phyloP scores from a whole-genome alignment of 2,329 filamentous ascomycete genomes.

The Ploettnerulaceae sp. region DNA sequence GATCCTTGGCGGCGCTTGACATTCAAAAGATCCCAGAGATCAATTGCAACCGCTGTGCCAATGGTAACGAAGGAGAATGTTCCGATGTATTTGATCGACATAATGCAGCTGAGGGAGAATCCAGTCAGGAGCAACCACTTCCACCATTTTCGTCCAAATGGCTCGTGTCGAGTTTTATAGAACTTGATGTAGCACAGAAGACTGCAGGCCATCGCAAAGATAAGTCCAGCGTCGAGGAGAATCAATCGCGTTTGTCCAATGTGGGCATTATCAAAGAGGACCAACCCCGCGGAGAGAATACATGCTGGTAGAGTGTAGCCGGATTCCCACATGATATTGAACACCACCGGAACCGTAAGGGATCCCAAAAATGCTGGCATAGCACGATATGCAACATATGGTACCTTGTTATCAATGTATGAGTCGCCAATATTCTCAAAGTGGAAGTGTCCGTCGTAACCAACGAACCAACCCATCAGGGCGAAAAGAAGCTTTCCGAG shows the following conservation, averaged over 20 bases:
- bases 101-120: constrained; percentile 91
- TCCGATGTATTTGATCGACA: constrained; percentile 97
- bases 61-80: constrained; percentile 96
- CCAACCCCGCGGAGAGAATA: constrained; percentile 74
- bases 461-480: constrained; percentile 93
- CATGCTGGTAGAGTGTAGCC: constrained; percentile 94
- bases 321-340: constrained; percentile 99
- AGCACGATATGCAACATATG: constrained; percentile 92
- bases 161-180: constrained; percentile 86
- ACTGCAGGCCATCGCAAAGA: constrained; percentile 94
- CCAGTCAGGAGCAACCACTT: constrained; percentile 97
- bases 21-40: constrained; percentile 91
- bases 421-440: constrained; percentile 99
- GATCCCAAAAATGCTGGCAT: constrained; percentile 89
- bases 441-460: constrained; percentile 93
- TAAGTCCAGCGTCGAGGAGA: constrained; percentile 86
- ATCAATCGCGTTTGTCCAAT: constrained; percentile 95
- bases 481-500: constrained; percentile 98
- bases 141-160: constrained; percentile 98
- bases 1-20: constrained; percentile 78
- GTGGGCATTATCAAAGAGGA: constrained; percentile 96
- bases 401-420: constrained; percentile 94
- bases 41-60: constrained; percentile 86
- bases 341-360: constrained; percentile 88
- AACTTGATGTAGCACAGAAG: constrained; percentile 93